Base-by-base conservation (phyloP, 2,329 filamentous ascomycete species). In the Corinectria fuckeliana region DNA sequence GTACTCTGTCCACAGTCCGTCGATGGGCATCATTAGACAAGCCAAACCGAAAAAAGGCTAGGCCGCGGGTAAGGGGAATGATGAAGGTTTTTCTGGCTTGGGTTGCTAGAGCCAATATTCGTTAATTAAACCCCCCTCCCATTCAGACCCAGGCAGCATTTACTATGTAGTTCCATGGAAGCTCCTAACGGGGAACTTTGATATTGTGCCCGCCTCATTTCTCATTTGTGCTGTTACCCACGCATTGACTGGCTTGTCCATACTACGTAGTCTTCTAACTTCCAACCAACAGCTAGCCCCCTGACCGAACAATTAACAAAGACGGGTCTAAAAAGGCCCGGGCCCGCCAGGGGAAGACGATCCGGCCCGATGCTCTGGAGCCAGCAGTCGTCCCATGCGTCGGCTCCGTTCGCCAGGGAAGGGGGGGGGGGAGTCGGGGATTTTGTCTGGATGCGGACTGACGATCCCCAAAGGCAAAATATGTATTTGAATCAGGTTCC, bases 361-460 rank as follows among this genome's bases (percentile, higher is more conserved):
- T 69, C 67, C 67, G 67, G 67, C 58, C 67, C 67, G 67, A 69
- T 69, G 65, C 50, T 66, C 62, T 56, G 52, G 64, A 67, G 64
- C 67, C 67, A 63, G 61, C 57, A 49, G 56, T 62, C 59, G 64
- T 69, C 64, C 65, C 55, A 59, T 60, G 65, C 65, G 55, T 64
- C 38, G 66, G 50, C 62, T 57, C 58, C 56, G 58, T 36, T 18
- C 28, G n/a, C n/a, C 58, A 53, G 53, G 38, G 30, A 50, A 45
- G 53, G 32, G 57, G 56, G 53, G 38, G 30, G 44, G 38, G 53
- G 32, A 56, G 56, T 45, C 41, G 66, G 65, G 62, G 66, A 45
- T 50, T 58, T 58, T 56, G 49, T 48, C 58, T 58, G 34, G 56
- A 58, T 44, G 42, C 36, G 56, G 56, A 28, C 42, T 38, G 36